phyloP scores from a whole-genome alignment of 768 basidiomycete species.

The Lentinus brumalis region DNA sequence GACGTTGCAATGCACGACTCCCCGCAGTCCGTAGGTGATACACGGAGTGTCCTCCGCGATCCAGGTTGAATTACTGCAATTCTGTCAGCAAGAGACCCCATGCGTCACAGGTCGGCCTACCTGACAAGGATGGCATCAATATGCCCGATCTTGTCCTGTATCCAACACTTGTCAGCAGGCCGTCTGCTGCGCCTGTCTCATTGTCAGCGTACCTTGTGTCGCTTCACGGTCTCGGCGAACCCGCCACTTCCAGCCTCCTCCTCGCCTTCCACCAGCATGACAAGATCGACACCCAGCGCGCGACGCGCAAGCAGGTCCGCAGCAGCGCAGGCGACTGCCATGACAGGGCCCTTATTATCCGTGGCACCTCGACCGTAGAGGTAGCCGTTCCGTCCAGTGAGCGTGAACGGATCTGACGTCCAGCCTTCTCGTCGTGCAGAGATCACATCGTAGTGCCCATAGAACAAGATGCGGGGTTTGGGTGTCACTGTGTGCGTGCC shows the following conservation, averaged over 20 bases:
- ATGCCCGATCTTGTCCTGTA: conserved; percentile 75
- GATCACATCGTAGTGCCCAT: conserved; percentile 99
- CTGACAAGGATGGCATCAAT: conserved; percentile 91
- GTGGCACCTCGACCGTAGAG: conserved; percentile 89
- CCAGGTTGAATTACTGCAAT: conserved; percentile 89
- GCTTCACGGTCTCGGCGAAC: conserved; percentile 74
- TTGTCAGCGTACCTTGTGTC: conserved; percentile 61
- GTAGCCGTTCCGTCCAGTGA: conserved; percentile 85
- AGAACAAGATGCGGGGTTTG: conserved; percentile 84
- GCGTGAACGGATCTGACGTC: conserved; percentile 80
- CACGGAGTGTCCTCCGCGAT: conserved; percentile 91
- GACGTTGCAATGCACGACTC: conserved; percentile 87
- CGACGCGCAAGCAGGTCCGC: conserved; percentile 74
- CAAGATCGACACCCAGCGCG: conserved; percentile 80
- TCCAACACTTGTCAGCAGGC: not conserved
- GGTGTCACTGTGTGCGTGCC: conserved; percentile 56
- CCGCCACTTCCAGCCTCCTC: conserved; percentile 94
- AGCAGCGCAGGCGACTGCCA: conserved; percentile 89
- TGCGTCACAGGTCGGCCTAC: conserved; percentile 36
- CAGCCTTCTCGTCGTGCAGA: conserved; percentile 74
- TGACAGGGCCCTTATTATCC: conserved; percentile 95
- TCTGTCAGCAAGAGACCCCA: not conserved
- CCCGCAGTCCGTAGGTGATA: conserved; percentile 92
- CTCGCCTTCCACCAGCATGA: conserved; percentile 94
- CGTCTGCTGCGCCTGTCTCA: not conserved